A percentile compares a stretch with the other conserved stretches of the same genome.
phyloP scores from a whole-genome alignment of 176 grass and related monocot species.

The Otatea glauca region DNA sequence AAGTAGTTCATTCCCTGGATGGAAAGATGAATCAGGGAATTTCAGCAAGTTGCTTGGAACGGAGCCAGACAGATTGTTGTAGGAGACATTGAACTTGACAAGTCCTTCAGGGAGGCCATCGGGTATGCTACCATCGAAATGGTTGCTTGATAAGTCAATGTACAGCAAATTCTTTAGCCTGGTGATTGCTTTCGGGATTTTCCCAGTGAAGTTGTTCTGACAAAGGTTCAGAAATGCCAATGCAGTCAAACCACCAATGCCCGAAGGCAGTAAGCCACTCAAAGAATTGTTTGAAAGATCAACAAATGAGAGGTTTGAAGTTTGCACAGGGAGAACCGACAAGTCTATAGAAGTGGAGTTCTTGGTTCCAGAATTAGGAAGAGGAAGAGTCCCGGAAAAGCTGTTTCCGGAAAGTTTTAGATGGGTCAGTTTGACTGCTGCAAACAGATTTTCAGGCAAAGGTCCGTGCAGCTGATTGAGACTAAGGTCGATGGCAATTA shows the following conservation, averaged over 20 bases:
- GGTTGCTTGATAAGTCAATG: conserved; percentile 78
- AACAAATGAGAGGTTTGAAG: conserved; percentile 71
- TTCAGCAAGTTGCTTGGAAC: conserved; percentile 77
- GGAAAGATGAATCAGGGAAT: conserved; percentile 92
- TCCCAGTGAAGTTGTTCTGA: conserved; percentile 71
- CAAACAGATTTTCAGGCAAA: conserved; percentile 70
- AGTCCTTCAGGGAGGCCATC: conserved; percentile 68
- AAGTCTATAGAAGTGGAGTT: conserved; percentile 47
- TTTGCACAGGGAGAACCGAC: conserved; percentile 45
- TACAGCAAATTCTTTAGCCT: conserved; percentile 64
- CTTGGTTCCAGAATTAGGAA: conserved; percentile 47
- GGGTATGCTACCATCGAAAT: conserved; percentile 78
- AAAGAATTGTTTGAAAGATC: conserved; percentile 89
- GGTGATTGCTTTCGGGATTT: conserved; percentile 66
- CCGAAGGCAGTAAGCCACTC: conserved; percentile 55
- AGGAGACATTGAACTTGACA: conserved; percentile 74
- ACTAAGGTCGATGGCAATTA: conserved; percentile 75
- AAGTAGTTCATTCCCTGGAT: conserved; percentile 82
- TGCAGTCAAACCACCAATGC: conserved; percentile 58
- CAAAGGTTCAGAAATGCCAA: conserved; percentile 60
- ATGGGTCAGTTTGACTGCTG: conserved; percentile 62
- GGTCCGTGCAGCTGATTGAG: conserved; percentile 70
- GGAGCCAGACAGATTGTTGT: conserved; percentile 75
- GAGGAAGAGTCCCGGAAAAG: conserved; percentile 62
- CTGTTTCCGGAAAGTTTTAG: conserved; percentile 82